A percentile compares a stretch with the other conserved stretches of the same genome.
Conservation (phyloP, 257 asterid genomes). For the Nicotiana obtusifolia region DNA sequence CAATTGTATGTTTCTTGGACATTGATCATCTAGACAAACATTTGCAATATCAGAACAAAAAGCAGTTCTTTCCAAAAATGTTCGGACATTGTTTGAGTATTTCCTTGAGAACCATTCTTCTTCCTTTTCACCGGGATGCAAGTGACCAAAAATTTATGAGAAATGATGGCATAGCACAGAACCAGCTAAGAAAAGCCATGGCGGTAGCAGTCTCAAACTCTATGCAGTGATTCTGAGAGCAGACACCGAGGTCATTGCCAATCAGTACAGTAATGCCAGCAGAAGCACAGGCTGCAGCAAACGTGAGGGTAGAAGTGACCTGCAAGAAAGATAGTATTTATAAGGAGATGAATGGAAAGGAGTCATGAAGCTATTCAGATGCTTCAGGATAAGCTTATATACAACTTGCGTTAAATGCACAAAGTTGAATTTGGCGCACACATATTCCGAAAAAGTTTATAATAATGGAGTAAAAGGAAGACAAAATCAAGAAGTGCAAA, state of each 20-base stretch:
- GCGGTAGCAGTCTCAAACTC: slow-evolving; percentile 92
- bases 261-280: slow-evolving; percentile 97
- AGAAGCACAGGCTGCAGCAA: slow-evolving; percentile 96
- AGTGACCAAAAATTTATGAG: slow-evolving; percentile 83
- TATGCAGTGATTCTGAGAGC: slow-evolving; percentile 72
- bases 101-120: neutral
- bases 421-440: neutral
- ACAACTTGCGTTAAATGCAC: neutral
- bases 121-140: slow-evolving; percentile 56
- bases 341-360: neutral
- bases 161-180: slow-evolving; percentile 77
- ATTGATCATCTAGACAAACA: neutral
- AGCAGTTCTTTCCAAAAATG: neutral
- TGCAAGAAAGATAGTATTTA: slow-evolving; percentile 28
- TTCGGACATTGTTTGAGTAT: neutral
- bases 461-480: neutral
- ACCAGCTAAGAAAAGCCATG: slow-evolving; percentile 96
- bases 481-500: neutral
- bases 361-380: neutral
- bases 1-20: neutral
- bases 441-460: neutral
- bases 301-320: slow-evolving; percentile 83
- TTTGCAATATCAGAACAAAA: slow-evolving; percentile 8
- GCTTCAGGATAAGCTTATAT: neutral
- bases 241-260: slow-evolving; percentile 71